Base-by-base conservation (phyloP, 2,329 filamentous ascomycete species). In the Fusarium sp. region DNA sequence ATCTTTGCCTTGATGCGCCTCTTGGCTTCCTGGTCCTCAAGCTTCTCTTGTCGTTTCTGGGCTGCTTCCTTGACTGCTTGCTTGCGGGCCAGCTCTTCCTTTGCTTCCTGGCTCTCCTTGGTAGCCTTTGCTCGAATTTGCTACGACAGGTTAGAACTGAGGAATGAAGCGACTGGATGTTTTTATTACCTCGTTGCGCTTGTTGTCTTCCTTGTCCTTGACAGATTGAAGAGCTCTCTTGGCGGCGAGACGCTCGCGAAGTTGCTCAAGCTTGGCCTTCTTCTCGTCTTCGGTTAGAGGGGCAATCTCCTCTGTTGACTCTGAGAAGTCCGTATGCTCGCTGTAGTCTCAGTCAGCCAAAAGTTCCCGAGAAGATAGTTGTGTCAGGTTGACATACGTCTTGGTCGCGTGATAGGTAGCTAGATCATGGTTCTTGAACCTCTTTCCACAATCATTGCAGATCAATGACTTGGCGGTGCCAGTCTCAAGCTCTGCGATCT, bases 381-480 rank as follows among this genome's bases (percentile, higher is more conserved):
- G 17, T 5, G 15, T 13, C 22, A 17, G 24, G 15, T 13, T 41
- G 26, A 82, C 89, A 71, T 81, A 92, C 85, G 94, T 96, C 85
- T 97, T 98, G 78, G 90, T 90, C 38, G 95, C 96, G 81, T 99
- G 96, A 81, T 94, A 98, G 78, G 96, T 92, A 15, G 95, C 96
- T 75, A 96, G 90, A 32, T 91, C 91, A 74, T 92, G 90, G 78
- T 90, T 94, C 75, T 94, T 89, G 84, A 99, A 97, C 81, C 91
- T 93, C 88, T 98, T 98, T 80, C 93, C 93, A 80, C 96, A 99
- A 64, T 98, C 96, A 74, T 98, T 96, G 88, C 96, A 99, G 57
- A 97, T 89, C 62, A 98, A 90, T 55, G 94, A 97, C 79, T 91
- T 89, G 63, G 95, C 93, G 63, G 92, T 90, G 67, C 92, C 94